These are phyloP conservation scores for Cercospora janseana DNA, from an alignment of 2,329 filamentous ascomycete species.

Conservation along the genomic window DNA sequence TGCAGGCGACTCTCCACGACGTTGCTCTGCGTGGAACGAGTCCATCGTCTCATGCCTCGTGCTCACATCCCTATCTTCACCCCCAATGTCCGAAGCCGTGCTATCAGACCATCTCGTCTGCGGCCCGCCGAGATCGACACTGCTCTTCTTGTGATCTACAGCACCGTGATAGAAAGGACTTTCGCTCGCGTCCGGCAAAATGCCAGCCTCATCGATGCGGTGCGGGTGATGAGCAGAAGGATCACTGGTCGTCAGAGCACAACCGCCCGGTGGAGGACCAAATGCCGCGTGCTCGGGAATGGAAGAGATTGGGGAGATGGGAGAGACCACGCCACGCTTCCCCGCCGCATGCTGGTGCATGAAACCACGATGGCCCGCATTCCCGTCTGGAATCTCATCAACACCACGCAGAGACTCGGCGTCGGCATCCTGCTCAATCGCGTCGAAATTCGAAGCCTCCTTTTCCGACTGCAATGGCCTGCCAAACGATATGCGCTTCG, in stretches of 20 bases:
- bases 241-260: too few relatives aligned
- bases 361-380: too few relatives aligned
- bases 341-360: not conserved
- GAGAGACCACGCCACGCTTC: not conserved
- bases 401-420: not conserved
- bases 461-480: constrained; percentile 18
- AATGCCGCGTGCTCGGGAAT: too few relatives aligned
- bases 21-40: constrained; percentile 4
- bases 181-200: constrained; percentile 9
- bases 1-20: not conserved
- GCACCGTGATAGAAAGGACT: not conserved
- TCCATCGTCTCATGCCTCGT: constrained; percentile 15
- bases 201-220: not conserved
- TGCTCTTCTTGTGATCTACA: not conserved
- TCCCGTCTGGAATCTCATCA: too few relatives aligned
- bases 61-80: constrained; percentile 11
- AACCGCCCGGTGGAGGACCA: too few relatives aligned
- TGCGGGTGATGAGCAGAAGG: too few relatives aligned
- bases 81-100: not conserved
- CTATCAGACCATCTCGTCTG: constrained; percentile 10
- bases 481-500: constrained; percentile 24
- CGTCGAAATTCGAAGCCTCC: not conserved
- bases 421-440: not conserved
- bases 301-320: not conserved
- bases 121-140: not conserved